Base-by-base conservation (phyloP, 306 rosid species). In the Ormosia semicastrata region DNA sequence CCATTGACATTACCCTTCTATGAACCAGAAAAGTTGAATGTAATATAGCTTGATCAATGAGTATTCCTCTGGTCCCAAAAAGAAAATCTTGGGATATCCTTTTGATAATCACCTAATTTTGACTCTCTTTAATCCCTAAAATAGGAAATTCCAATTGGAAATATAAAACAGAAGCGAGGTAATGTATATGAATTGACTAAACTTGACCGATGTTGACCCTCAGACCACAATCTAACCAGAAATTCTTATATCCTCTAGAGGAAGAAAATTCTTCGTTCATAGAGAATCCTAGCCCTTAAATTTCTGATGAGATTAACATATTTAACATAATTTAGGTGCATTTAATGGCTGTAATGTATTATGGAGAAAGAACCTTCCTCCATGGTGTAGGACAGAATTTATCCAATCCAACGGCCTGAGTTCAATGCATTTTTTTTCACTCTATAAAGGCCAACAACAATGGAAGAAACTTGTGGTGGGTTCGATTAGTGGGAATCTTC, bases 1-100 rank as follows among this genome's bases (percentile, higher is more conserved):
- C 78, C 52, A 66, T 62, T 73, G 62, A 41, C 47, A 44, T 68
- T 64, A n/a, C 46, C 66, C 60, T 63, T 78, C 76, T 58, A 66
- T 36, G 77, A 79, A 71, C 53, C 72, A 66, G 9, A 76, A 76
- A 49, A 80, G 83, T 78, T 78, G 80, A 85, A 78, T 10, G 69
- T 18, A 75, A 71, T 65, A 57, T 52, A 40, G 64, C 54, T 58
- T 47, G 72, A 60, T 78, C 65, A 71, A 58, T 64, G 30, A 74
- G 29, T 77, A 86, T 78, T 81, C 81, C 68, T 60, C 32, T 60
- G 76, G 86, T 82, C 79, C 86, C 78, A 0, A 64, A 80, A 43
- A 82, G 7, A 69, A 90, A 82, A 90, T 89, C 93, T 83, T 81
- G 5, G 14, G 39, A 81, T 88, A 90, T 89, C 91, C 79, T 78